Evolutionary conservation across 208 protist species (phyloP), one percentile per base, ranked within the genome.

Genomic region (Herpetomonas samuelpessoai): DNA sequence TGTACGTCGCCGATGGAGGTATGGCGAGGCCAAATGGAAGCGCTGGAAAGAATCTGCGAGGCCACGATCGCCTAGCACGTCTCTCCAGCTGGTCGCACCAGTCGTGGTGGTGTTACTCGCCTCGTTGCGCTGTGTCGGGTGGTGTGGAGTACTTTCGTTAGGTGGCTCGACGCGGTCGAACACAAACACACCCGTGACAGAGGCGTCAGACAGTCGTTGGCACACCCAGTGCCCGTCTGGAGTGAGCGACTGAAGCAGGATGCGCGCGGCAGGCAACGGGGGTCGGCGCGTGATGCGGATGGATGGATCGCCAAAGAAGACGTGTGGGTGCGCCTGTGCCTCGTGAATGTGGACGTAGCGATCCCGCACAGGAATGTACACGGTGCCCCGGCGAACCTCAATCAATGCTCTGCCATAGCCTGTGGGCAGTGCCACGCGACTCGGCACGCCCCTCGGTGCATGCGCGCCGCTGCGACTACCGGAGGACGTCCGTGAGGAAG

Each of bases 301-400:
- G 48, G 30, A 59, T 3, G 50, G 56, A 52, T 76, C 64, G 21
- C 70, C 70, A 54, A 76, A 76, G 65, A 66, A 76, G 18, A 30
- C 27, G 4, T 59, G 60, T 2, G 70, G 63, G 24, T 62, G 64
- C 41, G 29, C 55, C 58, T 67, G 70, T 24, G 59, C 70, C 29
- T 35, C 27, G 26, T 45, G 53, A 44, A 71, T 63, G 38, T 76
- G 64, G 39, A 76, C 68, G 45, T 76, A 63, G 24, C 27, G 46
- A 45, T 57, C 61, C 31, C 63, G 59, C 21, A 71, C 57, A 2
- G 70, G 58, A 30, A 65, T 63, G 52, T 67, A 76, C n/a, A 76
- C 52, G 38, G 70, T 71, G 1, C 70, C 70, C 27, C 21, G 49
- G 22, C 52, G 50, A 35, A 6, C 7, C 22, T 48, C 44, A 19